Evolutionary conservation across 208 protist species (phyloP).

Genomic region (Acanthamoeba rhysodes): DNA sequence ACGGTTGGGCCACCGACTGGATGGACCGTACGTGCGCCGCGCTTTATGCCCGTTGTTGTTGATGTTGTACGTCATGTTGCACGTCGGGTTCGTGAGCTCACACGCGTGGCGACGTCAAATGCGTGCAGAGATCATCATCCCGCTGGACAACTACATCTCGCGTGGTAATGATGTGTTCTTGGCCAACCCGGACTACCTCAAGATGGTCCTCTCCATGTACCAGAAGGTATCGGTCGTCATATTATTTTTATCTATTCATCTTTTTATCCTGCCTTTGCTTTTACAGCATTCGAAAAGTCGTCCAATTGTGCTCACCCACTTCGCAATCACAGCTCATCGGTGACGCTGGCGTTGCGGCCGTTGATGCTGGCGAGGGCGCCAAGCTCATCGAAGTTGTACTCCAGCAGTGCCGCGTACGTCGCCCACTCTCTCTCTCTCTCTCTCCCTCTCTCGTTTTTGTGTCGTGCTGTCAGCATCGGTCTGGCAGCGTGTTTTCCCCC

Average conservation of each 20-base stretch:
- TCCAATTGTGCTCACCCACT: background rate
- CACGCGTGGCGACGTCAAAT: background rate
- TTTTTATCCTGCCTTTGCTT: background rate
- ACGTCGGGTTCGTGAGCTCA: background rate
- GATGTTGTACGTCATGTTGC: too few species aligned
- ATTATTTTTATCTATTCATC: background rate
- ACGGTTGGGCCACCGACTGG: conserved; percentile 57
- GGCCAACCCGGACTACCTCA: conserved; percentile 20
- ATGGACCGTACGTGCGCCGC: conserved; percentile 32
- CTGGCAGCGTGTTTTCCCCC: too few species aligned
- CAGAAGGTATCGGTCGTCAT: background rate
- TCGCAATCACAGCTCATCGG: background rate
- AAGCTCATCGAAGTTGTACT: conserved; percentile 56
- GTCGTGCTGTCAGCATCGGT: too few species aligned
- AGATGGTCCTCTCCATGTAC: conserved; percentile 63
- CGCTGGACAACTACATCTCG: conserved; percentile 70
- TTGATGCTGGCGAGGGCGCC: conserved; percentile 6
- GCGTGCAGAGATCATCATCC: conserved; percentile 43
- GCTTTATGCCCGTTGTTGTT: too few species aligned
- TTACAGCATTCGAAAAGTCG: background rate
- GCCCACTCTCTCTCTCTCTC: background rate
- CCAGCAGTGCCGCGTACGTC: conserved; percentile 43
- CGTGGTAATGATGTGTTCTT: conserved; percentile 36
- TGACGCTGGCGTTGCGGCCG: background rate
- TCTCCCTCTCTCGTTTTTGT: background rate